Evolutionary conservation across 1,284 basidiomycete genomes (phyloP).

Genomic region (Trametes versicolor): DNA sequence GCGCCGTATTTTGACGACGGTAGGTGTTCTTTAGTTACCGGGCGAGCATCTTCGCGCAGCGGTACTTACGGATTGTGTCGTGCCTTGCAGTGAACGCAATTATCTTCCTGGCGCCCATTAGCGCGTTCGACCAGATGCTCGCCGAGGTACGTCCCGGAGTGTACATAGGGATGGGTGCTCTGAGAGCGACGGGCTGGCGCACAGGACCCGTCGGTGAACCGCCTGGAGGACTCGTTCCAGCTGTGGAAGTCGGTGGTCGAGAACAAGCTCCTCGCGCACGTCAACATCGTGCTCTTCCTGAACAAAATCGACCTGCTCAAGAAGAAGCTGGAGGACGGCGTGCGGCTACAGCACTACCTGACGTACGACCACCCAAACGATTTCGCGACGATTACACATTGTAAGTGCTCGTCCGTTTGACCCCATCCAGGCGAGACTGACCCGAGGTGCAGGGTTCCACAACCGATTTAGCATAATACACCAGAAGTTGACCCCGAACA

Average conservation of each 20-base stretch:
- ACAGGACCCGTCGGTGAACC: conserved; percentile 74
- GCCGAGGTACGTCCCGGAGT: conserved; percentile 61
- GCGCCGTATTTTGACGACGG: conserved; percentile 86
- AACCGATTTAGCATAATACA: conserved; percentile 77
- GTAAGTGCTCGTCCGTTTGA: conserved; percentile 51
- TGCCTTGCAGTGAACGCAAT: conserved; percentile 75
- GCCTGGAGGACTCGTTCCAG: conserved; percentile 78
- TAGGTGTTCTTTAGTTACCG: conserved; percentile 43
- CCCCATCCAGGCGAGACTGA: conserved; percentile 22
- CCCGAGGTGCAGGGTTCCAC: conserved; percentile 63
- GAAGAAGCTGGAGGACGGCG: conserved; percentile 81
- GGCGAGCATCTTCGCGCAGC: not conserved
- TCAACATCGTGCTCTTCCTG: conserved; percentile 80
- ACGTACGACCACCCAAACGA: conserved; percentile 73
- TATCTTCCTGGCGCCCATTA: conserved; percentile 86
- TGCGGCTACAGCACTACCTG: conserved; percentile 74
- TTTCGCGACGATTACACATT: conserved; percentile 75
- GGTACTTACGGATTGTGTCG: conserved; percentile 7
- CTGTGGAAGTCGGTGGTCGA: conserved; percentile 76
- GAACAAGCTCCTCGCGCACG: conserved; percentile 72
- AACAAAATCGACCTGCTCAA: conserved; percentile 82
- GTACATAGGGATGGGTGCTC: not conserved
- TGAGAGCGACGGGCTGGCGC: conserved; percentile 10
- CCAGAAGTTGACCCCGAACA: conserved; percentile 71
- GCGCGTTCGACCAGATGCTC: conserved; percentile 84